Base-by-base conservation (phyloP, 192 early-diverging fungal species). In the Backusella liffmaniae region DNA sequence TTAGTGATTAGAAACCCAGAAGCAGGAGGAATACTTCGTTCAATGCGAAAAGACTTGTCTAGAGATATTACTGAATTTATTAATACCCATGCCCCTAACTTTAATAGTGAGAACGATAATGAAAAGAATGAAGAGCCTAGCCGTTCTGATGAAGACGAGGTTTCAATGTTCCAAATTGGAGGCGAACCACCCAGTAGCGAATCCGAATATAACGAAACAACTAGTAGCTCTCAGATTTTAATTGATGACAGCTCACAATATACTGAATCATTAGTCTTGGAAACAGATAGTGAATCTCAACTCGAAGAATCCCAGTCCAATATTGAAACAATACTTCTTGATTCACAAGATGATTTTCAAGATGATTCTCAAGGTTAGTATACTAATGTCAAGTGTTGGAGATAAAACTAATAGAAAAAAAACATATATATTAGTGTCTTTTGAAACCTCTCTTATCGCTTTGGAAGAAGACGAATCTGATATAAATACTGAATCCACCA, bases 1-100 rank as follows among this genome's bases (percentile, higher is more conserved):
- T 80, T 99, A 68, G 90, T 92, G 26, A 76, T 92, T 46, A 81
- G 87, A 29, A 77, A 81, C 36, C 83, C 92, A 65, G 81, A 84
- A 76, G 76, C 79, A 6, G 73, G 76, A 18, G 34, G 46, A 56
- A 83, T 82, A 82, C 88, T 77, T 84, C 83, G 75, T 87, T 82
- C 78, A 9, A 86, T 90, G 68, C 89, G 97, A 30, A 80, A 86
- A 18, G 85, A 92, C 26, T 84, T 98, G 9, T 87, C 91, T 15
- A 85, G 84, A 67, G 86, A 92, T 44, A 90, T 98, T 66, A 93
- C 90, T n/a, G 83, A 86, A 1, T 78, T 94, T 46, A 91, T 98
- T 56, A 92, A 93, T 91, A 95, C 35, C 51, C 86, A 95, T 13
- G 94, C 91, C 1, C 88, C 89, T 9, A 84, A 89, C 70, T 89